phyloP scores from a whole-genome alignment of 306 rosid species.

The Prunus mongolica region DNA sequence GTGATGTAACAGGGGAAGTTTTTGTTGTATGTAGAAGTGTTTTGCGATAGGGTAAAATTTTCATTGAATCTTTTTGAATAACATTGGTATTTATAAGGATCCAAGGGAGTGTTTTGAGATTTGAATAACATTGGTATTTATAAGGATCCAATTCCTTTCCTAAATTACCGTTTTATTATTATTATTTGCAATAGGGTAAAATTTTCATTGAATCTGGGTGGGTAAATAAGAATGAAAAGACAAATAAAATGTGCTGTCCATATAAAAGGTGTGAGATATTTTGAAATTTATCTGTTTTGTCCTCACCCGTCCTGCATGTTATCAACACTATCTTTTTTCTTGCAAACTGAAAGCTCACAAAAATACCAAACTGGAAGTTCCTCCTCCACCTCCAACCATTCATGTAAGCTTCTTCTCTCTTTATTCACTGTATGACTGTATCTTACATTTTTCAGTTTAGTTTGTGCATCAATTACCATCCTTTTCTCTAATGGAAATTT shows the following conservation, averaged over 20 bases:
- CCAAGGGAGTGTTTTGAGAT: too few relatives aligned
- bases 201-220: background rate
- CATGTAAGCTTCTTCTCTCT: conserved; percentile 17
- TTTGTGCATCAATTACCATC: background rate
- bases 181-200: background rate
- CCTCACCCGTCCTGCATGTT: background rate
- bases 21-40: too few relatives aligned
- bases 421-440: background rate
- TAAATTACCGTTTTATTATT: background rate
- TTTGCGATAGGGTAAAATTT: too few relatives aligned
- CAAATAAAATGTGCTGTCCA: background rate
- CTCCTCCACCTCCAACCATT: conserved; percentile 17
- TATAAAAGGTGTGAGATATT: background rate
- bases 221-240: background rate
- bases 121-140: too few relatives aligned
- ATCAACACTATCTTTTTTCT: conserved; percentile 2
- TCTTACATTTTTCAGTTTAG: background rate
- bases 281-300: background rate
- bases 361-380: background rate
- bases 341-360: background rate
- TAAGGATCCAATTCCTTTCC: too few relatives aligned
- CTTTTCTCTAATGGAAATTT: background rate
- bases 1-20: too few relatives aligned
- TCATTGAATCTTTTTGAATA: too few relatives aligned
- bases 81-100: too few relatives aligned